A percentile compares a stretch with the other conserved stretches of the same genome.
phyloP scores from a whole-genome alignment of 78 protist genomes.

The Mantamonas sphyraenae region DNA sequence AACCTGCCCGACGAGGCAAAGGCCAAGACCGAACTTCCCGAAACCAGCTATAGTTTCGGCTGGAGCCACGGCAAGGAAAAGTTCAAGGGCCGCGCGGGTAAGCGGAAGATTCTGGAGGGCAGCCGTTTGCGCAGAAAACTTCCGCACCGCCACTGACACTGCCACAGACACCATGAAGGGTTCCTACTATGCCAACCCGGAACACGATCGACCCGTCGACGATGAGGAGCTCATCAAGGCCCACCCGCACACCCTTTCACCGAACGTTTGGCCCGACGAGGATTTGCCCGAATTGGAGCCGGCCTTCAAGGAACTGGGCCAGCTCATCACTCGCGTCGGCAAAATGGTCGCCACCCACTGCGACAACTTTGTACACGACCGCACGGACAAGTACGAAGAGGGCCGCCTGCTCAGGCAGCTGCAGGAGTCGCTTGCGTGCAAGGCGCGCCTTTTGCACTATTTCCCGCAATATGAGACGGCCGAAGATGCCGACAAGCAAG shows the following conservation, averaged over 20 bases:
- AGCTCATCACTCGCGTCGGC: not conserved
- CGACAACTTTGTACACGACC: not conserved
- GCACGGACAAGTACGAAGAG: not conserved
- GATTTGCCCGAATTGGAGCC: not conserved
- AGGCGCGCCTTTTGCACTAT: not conserved
- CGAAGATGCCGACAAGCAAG: not conserved
- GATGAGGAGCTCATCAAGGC: not conserved
- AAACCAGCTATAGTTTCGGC: not conserved
- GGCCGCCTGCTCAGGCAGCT: not conserved
- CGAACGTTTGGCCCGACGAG: slow-evolving; percentile 4
- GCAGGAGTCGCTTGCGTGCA: not conserved
- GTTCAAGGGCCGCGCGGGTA: not conserved
- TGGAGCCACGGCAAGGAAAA: slow-evolving; percentile 10
- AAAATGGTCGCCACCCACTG: not conserved
- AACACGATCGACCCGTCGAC: not conserved
- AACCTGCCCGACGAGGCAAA: not conserved
- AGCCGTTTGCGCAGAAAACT: too few relatives aligned
- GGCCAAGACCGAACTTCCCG: not conserved
- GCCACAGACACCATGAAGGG: slow-evolving; percentile 2
- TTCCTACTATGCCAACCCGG: slow-evolving; percentile 2
- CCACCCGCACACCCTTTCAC: not conserved
- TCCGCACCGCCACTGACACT: too few relatives aligned
- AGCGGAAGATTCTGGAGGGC: too few relatives aligned
- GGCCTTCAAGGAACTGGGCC: slow-evolving; percentile 1
- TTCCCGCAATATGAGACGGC: not conserved